Evolutionary conservation across 441 rosid genomes (phyloP).

Genomic region (Metrosideros polymorpha): DNA sequence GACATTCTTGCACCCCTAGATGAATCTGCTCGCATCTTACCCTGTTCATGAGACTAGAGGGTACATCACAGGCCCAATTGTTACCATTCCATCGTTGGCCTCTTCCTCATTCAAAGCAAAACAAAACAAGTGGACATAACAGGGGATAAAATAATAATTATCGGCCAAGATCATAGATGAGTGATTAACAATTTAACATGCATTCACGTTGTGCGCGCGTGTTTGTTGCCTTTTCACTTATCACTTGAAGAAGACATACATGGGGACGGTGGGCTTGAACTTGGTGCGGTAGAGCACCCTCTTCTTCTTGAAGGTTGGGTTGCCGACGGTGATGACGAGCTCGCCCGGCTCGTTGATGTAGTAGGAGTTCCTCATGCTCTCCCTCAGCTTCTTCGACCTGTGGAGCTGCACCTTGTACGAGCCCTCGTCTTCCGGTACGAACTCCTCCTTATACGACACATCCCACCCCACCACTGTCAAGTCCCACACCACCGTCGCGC

Average conservation of each 20-base stretch:
- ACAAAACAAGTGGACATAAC: background rate
- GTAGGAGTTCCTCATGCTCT: slow-evolving; percentile 35
- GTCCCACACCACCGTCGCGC: slow-evolving; percentile 42
- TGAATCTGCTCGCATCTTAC: background rate
- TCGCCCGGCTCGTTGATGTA: slow-evolving; percentile 49
- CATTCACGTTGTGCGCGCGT: background rate
- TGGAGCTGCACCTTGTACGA: slow-evolving; percentile 33
- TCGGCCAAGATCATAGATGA: background rate
- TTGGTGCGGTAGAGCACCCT: slow-evolving; percentile 34
- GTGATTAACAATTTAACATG: background rate
- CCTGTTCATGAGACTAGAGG: too few species aligned
- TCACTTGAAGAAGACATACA: slow-evolving; percentile 1
- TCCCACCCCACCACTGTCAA: slow-evolving; percentile 47
- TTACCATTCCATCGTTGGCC: background rate
- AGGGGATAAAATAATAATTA: background rate
- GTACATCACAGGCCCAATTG: background rate
- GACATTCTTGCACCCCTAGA: background rate
- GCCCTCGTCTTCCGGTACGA: slow-evolving; percentile 57
- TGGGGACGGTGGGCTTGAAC: slow-evolving; percentile 30
- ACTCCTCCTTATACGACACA: slow-evolving; percentile 36
- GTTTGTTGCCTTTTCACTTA: background rate
- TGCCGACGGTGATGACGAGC: slow-evolving; percentile 35
- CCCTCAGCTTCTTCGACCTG: slow-evolving; percentile 18
- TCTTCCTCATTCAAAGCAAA: background rate
- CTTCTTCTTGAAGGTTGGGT: slow-evolving; percentile 24